phyloP scores from a whole-genome alignment of 306 rosid species.

The Argentina anserina region DNA sequence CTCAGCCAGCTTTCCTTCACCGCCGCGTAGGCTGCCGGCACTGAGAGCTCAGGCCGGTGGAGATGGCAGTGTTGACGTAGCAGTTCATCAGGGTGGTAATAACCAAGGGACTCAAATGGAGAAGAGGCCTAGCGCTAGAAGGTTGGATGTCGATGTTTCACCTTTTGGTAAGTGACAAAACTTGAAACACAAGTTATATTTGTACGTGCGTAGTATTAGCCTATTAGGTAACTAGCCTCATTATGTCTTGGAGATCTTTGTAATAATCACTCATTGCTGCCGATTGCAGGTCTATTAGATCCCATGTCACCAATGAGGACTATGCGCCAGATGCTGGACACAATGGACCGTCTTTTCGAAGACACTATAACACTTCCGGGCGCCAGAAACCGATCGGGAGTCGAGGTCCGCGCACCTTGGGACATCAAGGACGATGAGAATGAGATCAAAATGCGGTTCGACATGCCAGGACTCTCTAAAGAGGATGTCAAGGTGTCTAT shows the following conservation, averaged over 20 bases:
- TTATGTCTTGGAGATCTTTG: no score
- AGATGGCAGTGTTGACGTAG: slow-evolving; percentile 42
- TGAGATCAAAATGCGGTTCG: slow-evolving; percentile 67
- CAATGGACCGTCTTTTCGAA: slow-evolving; percentile 63
- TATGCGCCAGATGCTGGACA: slow-evolving; percentile 76
- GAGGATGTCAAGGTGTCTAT: slow-evolving; percentile 66
- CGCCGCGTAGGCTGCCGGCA: slow-evolving; percentile 15
- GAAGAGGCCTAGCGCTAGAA: slow-evolving; percentile 50
- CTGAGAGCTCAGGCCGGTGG: slow-evolving; percentile 51
- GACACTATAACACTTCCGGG: slow-evolving; percentile 48
- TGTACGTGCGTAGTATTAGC: no score
- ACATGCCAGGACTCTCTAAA: slow-evolving; percentile 86
- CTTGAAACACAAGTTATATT: not conserved
- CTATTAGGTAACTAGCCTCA: no score
- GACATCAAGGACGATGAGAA: slow-evolving; percentile 70
- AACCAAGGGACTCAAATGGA: slow-evolving; percentile 38
- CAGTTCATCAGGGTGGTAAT: slow-evolving; percentile 30
- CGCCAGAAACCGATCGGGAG: slow-evolving; percentile 30
- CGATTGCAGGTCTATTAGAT: slow-evolving; percentile 66
- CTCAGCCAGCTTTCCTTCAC: slow-evolving; percentile 33
- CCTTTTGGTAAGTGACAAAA: slow-evolving; percentile 53
- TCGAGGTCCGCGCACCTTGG: slow-evolving; percentile 63
- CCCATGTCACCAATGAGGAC: slow-evolving; percentile 75
- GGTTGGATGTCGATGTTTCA: slow-evolving; percentile 42
- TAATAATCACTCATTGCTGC: no score